These are phyloP conservation scores for Torrubiella hemipterigena DNA, from an alignment of 2,329 filamentous ascomycete species.

Conservation along the genomic window DNA sequence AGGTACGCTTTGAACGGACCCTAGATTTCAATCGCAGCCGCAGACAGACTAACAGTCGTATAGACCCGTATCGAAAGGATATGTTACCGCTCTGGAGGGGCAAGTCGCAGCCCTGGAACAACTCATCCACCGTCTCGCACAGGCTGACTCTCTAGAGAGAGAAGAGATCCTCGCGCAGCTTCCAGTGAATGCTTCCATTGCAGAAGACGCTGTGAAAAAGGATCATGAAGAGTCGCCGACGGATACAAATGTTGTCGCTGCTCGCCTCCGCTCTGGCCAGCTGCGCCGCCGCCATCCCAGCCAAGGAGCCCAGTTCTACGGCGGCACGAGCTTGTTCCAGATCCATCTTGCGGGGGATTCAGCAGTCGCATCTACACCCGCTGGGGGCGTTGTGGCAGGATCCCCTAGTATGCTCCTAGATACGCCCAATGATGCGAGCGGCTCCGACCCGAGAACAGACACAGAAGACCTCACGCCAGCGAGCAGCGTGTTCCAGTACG, in stretches of 20 bases:
- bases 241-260: constrained; percentile 18
- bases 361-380: constrained; percentile 7
- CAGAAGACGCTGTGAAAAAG: constrained; percentile 5
- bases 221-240: constrained; percentile 11
- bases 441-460: neutral
- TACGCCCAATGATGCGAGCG: neutral
- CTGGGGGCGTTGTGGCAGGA: constrained; percentile 4
- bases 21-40: constrained; percentile 1
- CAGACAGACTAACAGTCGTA: neutral
- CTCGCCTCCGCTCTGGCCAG: constrained; percentile 20
- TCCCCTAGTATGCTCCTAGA: constrained; percentile 2
- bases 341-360: constrained; percentile 19
- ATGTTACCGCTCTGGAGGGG: constrained; percentile 34
- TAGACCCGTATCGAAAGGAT: constrained; percentile 31
- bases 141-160: constrained; percentile 23
- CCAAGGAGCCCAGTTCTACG: constrained; percentile 33
- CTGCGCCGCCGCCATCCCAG: constrained; percentile 26
- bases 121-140: constrained; percentile 30
- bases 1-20: constrained; percentile 14
- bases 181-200: constrained; percentile 15
- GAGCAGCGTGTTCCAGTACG: constrained; percentile 18
- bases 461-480: constrained; percentile 9
- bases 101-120: constrained; percentile 32
- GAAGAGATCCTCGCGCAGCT: constrained; percentile 28
- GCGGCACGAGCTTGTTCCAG: constrained; percentile 34